These are phyloP conservation scores for Phytophthora pistaciae DNA, from an alignment of 352 stramenopile genomes.

Conservation along the genomic window DNA sequence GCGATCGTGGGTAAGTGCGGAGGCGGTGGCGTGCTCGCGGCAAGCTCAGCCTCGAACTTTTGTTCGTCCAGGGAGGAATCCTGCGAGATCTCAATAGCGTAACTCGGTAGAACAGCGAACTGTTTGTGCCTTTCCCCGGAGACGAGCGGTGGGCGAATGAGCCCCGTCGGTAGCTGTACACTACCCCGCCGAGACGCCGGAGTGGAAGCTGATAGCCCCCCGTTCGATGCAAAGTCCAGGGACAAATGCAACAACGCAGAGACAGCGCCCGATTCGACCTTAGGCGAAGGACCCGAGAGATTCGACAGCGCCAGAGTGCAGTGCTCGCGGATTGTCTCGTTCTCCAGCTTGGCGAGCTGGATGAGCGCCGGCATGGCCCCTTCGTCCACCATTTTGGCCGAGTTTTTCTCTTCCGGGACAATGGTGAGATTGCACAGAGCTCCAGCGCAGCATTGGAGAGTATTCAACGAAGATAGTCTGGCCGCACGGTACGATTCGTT, in stretches of 20 bases:
- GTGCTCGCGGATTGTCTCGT: slow-evolving; percentile 54
- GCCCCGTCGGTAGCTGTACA: slow-evolving; percentile 15
- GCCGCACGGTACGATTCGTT: slow-evolving; percentile 41
- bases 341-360: slow-evolving; percentile 53
- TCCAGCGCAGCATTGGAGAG: slow-evolving; percentile 66
- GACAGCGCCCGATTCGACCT: slow-evolving; percentile 73
- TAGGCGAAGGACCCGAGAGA: slow-evolving; percentile 71
- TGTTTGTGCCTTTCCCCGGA: slow-evolving; percentile 56
- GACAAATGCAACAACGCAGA: slow-evolving; percentile 66
- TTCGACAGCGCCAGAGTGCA: slow-evolving; percentile 82
- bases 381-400: slow-evolving; percentile 69
- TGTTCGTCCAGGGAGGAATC: slow-evolving; percentile 21
- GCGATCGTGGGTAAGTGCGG: slow-evolving; percentile 59
- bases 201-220: background rate
- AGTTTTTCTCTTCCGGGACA: slow-evolving; percentile 41
- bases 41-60: slow-evolving; percentile 66
- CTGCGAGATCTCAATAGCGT: slow-evolving; percentile 26
- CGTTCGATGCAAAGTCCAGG: slow-evolving; percentile 26
- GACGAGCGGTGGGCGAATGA: slow-evolving; percentile 56
- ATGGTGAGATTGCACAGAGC: slow-evolving; percentile 73
- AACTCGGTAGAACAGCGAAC: slow-evolving; percentile 48
- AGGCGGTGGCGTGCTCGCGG: slow-evolving; percentile 59
- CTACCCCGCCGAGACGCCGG: slow-evolving; percentile 16
- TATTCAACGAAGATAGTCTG: slow-evolving; percentile 34
- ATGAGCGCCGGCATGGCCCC: slow-evolving; percentile 73